Conservation (phyloP, 148 eudicot genomes). For the Cornus florida region DNA sequence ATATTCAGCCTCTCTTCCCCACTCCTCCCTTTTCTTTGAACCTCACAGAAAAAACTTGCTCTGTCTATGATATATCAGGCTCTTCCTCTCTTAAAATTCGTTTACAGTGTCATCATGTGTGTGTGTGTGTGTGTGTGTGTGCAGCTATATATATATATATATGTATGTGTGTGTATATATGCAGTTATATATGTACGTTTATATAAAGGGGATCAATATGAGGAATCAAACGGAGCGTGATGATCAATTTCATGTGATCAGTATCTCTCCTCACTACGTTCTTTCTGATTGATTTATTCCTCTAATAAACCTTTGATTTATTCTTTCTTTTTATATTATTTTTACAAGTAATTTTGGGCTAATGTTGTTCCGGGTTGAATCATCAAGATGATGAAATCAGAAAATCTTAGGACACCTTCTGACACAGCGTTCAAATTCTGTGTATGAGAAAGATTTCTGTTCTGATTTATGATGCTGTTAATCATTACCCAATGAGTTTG, state of each 20-base stretch:
- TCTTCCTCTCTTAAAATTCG: not conserved
- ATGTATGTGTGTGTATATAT: not conserved
- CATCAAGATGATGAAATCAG: conserved; percentile 30
- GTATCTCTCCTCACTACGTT: conserved; percentile 28
- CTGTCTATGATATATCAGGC: not conserved
- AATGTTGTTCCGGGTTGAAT: not conserved
- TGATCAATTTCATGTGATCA: conserved; percentile 20
- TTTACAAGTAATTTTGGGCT: not conserved
- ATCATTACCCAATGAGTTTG: not conserved
- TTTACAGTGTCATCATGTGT: too few species aligned
- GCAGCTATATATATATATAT: not conserved
- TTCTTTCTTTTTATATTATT: not conserved
- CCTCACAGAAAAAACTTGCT: too few species aligned
- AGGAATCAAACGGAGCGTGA: conserved; percentile 24
- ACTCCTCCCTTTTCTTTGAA: not conserved
- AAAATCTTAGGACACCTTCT: conserved; percentile 48
- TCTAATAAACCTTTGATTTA: not conserved
- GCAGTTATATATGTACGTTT: not conserved
- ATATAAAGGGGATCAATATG: conserved; percentile 1
- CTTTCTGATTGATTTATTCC: conserved; percentile 36
- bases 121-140: too few species aligned
- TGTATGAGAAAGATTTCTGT: conserved; percentile 30
- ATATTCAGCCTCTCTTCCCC: not conserved
- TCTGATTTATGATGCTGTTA: conserved; percentile 17
- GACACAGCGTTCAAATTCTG: conserved; percentile 34